Conservation (phyloP, 805 yeast species). For the Priceomyces castillae region DNA sequence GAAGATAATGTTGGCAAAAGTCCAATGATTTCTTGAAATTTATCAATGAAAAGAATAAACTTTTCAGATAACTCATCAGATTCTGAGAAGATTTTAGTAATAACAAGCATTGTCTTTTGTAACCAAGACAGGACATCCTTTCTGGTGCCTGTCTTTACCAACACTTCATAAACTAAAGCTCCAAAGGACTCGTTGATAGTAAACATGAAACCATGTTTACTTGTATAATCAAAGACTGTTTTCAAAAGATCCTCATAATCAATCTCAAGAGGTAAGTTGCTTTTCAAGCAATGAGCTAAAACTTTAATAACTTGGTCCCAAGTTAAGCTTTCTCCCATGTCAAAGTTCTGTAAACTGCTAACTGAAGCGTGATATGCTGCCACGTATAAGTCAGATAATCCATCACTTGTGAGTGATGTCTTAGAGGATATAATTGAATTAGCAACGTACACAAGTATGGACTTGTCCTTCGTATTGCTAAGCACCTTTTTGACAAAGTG, state of each 20-base stretch:
- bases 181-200: constrained; percentile 27
- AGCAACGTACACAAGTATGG: constrained; percentile 18
- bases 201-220: constrained; percentile 25
- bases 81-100: constrained; percentile 66
- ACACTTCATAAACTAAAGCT: constrained; percentile 25
- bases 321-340: constrained; percentile 3
- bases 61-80: constrained; percentile 22
- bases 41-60: constrained; percentile 29
- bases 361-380: background rate
- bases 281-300: constrained; percentile 2
- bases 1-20: constrained; percentile 8
- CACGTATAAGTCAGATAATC: background rate
- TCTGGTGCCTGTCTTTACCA: constrained; percentile 19
- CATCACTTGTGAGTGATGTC: background rate
- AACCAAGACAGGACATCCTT: constrained; percentile 46
- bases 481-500: constrained; percentile 11
- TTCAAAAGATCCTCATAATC: constrained; percentile 13
- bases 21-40: constrained; percentile 16
- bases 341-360: constrained; percentile 4
- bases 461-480: constrained; percentile 10
- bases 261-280: background rate
- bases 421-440: constrained; percentile 14
- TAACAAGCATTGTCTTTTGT: constrained; percentile 53
- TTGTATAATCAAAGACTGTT: constrained; percentile 19
- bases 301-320: constrained; percentile 14